Base-by-base conservation (phyloP, 2,329 filamentous ascomycete species). In the Fusarium heterosporum region DNA sequence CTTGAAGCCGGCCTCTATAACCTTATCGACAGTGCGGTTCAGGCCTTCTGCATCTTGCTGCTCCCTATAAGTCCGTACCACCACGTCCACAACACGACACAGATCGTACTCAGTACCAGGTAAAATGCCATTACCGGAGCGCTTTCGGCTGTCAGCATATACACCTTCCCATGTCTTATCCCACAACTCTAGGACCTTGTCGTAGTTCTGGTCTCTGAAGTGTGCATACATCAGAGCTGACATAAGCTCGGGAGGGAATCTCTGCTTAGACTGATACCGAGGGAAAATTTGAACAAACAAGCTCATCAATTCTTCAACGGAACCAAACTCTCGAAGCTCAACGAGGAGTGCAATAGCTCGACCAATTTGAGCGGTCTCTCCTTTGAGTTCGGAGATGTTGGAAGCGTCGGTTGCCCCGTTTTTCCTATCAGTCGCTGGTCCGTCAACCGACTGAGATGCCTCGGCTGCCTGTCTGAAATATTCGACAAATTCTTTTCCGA, bases 201-300 rank as follows among this genome's bases (percentile, higher is more conserved):
- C 80, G 67, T 87, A 85, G 22, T 89, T 82, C 38, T 82, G 78
- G 17, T 89, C 84, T 50, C 83, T 80, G 41, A 87, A 79, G 72
- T 91, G 85, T 1, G 87, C 83, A 22, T 84, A 80, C 90, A 97
- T 94, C 58, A 95, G 77, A 10, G 89, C 84, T 48, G 83, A 82
- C 22, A 92, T 78, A 54, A 94, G 78, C 16, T 80, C 76, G 4
- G 87, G 77, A 0, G 89, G 86, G 16, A 85, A 78, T 2, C 76
- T 63, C 11, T 79, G 73, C 14, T 73, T 56, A 42, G 63, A 61
- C 41, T 77, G 67, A 32, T 74, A 71, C 17, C 78, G 62, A 1
- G 78, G 78, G 28, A 83, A 78, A 19, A 80, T 70, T 43, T 77
- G 75, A 29, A 78, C 77, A 70, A 87, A 91, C 47, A 85, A 74